phyloP scores from a whole-genome alignment of 2,329 filamentous ascomycete species.

The Aureobasidium sp. region DNA sequence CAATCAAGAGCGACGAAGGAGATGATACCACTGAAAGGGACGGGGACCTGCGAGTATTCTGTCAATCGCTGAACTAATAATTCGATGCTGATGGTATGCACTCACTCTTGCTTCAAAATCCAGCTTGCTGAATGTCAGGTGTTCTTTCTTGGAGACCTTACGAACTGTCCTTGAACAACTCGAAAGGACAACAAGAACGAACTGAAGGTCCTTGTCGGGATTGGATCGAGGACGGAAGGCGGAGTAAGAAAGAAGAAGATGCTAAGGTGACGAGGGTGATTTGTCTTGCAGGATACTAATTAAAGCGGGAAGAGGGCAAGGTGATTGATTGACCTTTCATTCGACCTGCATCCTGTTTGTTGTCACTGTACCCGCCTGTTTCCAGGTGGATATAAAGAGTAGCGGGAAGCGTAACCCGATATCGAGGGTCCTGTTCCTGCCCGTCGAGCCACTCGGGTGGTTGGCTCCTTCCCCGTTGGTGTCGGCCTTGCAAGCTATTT shows the following conservation, averaged over 20 bases:
- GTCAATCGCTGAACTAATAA: neutral
- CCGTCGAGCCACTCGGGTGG: slow-evolving; percentile 10
- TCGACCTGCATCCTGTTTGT: slow-evolving; percentile 13
- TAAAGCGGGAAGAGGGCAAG: neutral
- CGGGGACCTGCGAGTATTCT: slow-evolving; percentile 13
- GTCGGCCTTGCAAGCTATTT: neutral
- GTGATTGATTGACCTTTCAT: slow-evolving; percentile 12
- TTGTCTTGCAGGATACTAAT: slow-evolving; percentile 8
- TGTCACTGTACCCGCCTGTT: slow-evolving; percentile 12
- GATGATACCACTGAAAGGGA: slow-evolving; percentile 18
- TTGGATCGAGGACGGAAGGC: neutral
- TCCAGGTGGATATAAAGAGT: slow-evolving; percentile 9
- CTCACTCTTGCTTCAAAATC: slow-evolving; percentile 19
- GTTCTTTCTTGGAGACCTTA: slow-evolving; percentile 18
- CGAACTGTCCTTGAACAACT: slow-evolving; percentile 20
- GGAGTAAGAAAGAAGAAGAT: slow-evolving; percentile 6
- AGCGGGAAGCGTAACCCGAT: slow-evolving; percentile 1
- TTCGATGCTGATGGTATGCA: neutral
- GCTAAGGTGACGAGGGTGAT: slow-evolving; percentile 9
- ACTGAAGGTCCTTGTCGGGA: slow-evolving; percentile 15
- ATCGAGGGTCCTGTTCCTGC: neutral
- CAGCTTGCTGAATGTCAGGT: slow-evolving; percentile 17
- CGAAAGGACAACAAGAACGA: slow-evolving; percentile 20
- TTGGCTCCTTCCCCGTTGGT: neutral
- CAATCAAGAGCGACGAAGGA: neutral